These are phyloP conservation scores for Aspergillus proliferans DNA, from an alignment of 2,329 filamentous ascomycete species.

Conservation along the genomic window DNA sequence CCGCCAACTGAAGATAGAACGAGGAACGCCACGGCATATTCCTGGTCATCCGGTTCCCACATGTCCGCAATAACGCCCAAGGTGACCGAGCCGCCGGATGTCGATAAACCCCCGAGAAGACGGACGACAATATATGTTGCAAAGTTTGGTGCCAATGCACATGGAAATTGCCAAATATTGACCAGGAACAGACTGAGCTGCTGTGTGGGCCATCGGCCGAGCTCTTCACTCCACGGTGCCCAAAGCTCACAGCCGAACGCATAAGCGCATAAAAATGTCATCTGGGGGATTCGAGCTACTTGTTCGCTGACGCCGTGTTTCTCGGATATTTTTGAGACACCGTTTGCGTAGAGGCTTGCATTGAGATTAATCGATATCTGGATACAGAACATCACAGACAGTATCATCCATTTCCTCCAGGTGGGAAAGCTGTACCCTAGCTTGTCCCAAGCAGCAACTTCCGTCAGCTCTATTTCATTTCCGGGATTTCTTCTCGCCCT, in stretches of 20 bases:
- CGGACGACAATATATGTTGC: neutral
- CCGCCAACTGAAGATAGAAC: neutral
- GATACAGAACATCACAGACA: neutral
- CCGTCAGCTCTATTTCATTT: neutral
- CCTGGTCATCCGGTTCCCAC: neutral
- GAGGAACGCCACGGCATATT: neutral
- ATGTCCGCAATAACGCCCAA: neutral
- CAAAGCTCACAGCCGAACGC: neutral
- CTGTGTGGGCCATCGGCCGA: neutral
- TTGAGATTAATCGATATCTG: neutral
- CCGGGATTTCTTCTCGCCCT: neutral
- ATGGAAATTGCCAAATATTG: neutral
- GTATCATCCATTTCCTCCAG: neutral
- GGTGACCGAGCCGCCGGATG: neutral
- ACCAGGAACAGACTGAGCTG: neutral
- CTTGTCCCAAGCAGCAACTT: neutral
- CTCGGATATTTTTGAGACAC: neutral
- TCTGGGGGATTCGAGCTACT: neutral
- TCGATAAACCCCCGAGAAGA: neutral
- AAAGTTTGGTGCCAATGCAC: neutral
- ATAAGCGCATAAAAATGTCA: neutral
- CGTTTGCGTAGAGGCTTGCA: neutral
- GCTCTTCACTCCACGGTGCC: neutral
- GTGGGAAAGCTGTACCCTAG: neutral
- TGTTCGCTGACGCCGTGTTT: neutral